Percentiles rank a stretch among this genome's conserved stretches.
These are phyloP conservation scores for Yamadazyma conglobata DNA, from an alignment of 1,139 yeast genomes.

Conservation along the genomic window DNA sequence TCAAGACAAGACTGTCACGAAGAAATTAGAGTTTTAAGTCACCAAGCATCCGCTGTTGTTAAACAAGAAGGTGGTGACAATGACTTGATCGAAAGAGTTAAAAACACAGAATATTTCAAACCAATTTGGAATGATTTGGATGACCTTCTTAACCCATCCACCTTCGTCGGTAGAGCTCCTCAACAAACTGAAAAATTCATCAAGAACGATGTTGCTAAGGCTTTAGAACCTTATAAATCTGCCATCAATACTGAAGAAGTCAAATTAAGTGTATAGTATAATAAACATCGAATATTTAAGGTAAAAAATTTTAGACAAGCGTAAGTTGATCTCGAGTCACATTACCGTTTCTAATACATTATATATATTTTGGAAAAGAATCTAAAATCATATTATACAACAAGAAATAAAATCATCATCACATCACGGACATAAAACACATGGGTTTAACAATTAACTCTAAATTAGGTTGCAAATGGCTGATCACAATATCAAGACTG, in stretches of 20 bases:
- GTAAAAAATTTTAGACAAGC: neutral
- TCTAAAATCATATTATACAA: neutral
- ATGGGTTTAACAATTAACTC: no score
- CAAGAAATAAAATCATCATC: conserved; percentile 1
- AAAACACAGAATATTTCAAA: conserved; percentile 73
- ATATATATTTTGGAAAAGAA: no score
- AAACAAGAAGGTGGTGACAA: conserved; percentile 99
- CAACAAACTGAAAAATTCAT: conserved; percentile 95
- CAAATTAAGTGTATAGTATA: conserved; percentile 35
- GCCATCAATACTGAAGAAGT: conserved; percentile 63
- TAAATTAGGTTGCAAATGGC: no score
- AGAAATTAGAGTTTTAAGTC: conserved; percentile 93
- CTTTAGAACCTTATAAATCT: conserved; percentile 66
- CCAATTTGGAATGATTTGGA: conserved; percentile 89
- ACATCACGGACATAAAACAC: neutral
- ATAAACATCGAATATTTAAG: neutral
- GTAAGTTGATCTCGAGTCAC: no score
- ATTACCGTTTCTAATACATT: no score
- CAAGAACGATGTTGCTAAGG: conserved; percentile 76
- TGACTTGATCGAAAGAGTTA: conserved; percentile 88
- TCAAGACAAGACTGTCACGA: conserved; percentile 99
- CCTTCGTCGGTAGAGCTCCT: conserved; percentile 98
- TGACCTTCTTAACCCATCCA: conserved; percentile 76
- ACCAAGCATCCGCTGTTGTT: conserved; percentile 95
- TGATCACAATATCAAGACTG: no score